Evolutionary conservation across 2,329 filamentous ascomycete species (phyloP).

Genomic region (Pyrenochaeta sp.): DNA sequence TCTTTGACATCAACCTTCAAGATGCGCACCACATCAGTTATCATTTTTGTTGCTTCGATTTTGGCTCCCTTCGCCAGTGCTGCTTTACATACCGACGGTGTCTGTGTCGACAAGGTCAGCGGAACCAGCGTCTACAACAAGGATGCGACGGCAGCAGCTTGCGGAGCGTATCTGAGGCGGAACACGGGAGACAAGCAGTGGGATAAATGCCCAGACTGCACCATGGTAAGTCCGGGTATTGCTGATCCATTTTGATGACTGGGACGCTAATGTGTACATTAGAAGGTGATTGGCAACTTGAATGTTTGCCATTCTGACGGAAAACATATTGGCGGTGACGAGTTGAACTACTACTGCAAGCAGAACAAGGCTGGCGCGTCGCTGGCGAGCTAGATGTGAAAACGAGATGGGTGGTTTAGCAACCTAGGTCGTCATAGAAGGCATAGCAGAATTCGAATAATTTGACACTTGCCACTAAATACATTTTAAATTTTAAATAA

Average conservation of each 20-base stretch:
- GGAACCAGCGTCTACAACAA: conserved; percentile 32
- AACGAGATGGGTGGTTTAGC: too few relatives aligned
- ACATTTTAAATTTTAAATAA: too few relatives aligned
- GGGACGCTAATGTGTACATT: conserved; percentile 2
- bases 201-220: conserved; percentile 40
- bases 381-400: conserved; percentile 9
- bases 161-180: conserved; percentile 28
- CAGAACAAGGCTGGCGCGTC: conserved; percentile 26
- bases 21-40: conserved; percentile 29
- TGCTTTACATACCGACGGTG: conserved; percentile 26
- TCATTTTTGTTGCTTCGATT: conserved; percentile 16
- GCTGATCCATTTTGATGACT: not conserved
- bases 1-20: conserved; percentile 1
- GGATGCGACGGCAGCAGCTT: conserved; percentile 30
- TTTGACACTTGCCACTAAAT: too few relatives aligned
- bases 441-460: too few relatives aligned
- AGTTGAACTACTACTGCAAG: conserved; percentile 37
- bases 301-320: conserved; percentile 30
- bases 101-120: conserved; percentile 29
- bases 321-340: conserved; percentile 40
- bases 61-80: conserved; percentile 27
- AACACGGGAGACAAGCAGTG: conserved; percentile 38
- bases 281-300: conserved; percentile 28
- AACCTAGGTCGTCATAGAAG: too few relatives aligned
- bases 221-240: conserved; percentile 21